phyloP scores from a whole-genome alignment of 371 early-diverging fungal genomes.

The Actinomortierella wolfii region DNA sequence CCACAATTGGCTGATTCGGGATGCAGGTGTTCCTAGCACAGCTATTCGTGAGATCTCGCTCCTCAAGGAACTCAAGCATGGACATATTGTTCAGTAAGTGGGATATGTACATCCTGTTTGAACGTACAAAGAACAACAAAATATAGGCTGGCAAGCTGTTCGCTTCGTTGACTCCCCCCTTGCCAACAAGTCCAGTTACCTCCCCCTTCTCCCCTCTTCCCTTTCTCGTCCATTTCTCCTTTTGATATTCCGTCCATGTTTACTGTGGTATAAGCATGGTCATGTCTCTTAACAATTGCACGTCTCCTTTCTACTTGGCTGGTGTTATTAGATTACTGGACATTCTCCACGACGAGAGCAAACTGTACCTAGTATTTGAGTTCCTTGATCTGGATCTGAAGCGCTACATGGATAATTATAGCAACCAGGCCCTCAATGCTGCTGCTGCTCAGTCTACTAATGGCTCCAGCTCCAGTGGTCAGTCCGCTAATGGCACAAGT shows the following conservation, averaged over 20 bases:
- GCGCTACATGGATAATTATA: conserved; percentile 83
- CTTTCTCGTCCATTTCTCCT: neutral
- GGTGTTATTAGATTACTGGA: conserved; percentile 93
- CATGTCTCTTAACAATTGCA: neutral
- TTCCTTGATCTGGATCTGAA: conserved; percentile 96
- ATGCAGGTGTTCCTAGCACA: conserved; percentile 82
- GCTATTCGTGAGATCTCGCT: conserved; percentile 97
- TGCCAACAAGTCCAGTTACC: neutral
- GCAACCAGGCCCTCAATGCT: conserved; percentile 3
- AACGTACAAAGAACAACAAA: neutral
- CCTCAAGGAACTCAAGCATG: conserved; percentile 94
- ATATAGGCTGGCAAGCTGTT: neutral
- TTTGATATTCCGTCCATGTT: too few species aligned
- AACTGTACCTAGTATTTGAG: conserved; percentile 97
- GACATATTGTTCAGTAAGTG: conserved; percentile 86
- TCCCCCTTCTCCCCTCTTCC: neutral
- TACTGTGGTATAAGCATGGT: neutral
- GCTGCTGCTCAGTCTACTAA: conserved; percentile 9
- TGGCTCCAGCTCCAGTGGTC: neutral
- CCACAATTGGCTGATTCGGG: neutral
- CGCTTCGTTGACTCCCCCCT: neutral
- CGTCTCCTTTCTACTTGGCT: conserved; percentile 7
- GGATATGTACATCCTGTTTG: too few species aligned
- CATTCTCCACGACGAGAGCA: conserved; percentile 87
- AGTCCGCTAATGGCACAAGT: too few species aligned